Conservation (phyloP, 2,329 filamentous ascomycete genomes). For the Ramichloridium luteum region DNA sequence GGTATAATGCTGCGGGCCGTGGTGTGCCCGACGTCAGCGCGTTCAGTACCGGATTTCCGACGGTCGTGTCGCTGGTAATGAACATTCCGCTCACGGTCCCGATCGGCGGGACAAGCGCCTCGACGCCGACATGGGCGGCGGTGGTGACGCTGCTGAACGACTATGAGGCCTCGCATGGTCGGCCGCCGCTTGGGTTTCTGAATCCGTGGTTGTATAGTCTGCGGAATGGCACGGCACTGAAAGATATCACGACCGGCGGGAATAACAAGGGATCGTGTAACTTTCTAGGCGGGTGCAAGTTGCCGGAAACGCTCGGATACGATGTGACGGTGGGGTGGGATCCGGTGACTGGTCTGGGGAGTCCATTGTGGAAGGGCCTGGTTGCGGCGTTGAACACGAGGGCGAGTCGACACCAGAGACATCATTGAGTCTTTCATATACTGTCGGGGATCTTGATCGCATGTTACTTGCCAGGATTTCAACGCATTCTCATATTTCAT, state of each 20-base stretch:
- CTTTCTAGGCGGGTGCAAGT: constrained; percentile 7
- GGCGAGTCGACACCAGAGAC: too few species aligned
- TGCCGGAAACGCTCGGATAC: constrained; percentile 9
- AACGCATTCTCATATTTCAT: too few species aligned
- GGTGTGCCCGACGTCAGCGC: constrained; percentile 35
- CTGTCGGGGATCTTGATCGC: too few species aligned
- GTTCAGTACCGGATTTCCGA: constrained; percentile 30
- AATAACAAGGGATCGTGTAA: constrained; percentile 15
- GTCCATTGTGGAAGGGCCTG: constrained; percentile 9
- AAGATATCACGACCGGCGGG: constrained; percentile 33
- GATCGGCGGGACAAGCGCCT: constrained; percentile 35
- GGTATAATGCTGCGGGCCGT: constrained; percentile 31
- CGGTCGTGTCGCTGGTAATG: constrained; percentile 26
- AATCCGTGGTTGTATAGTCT: constrained; percentile 47
- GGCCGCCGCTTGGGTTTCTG: constrained; percentile 34
- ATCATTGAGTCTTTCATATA: too few species aligned
- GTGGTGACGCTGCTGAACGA: constrained; percentile 52
- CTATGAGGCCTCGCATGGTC: constrained; percentile 39
- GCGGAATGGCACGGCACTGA: constrained; percentile 34
- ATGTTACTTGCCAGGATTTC: too few species aligned
- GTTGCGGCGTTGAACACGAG: constrained; percentile 7
- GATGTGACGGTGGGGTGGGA: constrained; percentile 13
- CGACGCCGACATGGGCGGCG: constrained; percentile 45
- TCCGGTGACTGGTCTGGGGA: constrained; percentile 13
- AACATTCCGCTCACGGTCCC: constrained; percentile 21